A percentile compares a stretch with the other conserved stretches of the same genome.
These are phyloP conservation scores for Arthrinium puccinioides DNA, from an alignment of 2,329 filamentous ascomycete genomes.

Conservation along the genomic window DNA sequence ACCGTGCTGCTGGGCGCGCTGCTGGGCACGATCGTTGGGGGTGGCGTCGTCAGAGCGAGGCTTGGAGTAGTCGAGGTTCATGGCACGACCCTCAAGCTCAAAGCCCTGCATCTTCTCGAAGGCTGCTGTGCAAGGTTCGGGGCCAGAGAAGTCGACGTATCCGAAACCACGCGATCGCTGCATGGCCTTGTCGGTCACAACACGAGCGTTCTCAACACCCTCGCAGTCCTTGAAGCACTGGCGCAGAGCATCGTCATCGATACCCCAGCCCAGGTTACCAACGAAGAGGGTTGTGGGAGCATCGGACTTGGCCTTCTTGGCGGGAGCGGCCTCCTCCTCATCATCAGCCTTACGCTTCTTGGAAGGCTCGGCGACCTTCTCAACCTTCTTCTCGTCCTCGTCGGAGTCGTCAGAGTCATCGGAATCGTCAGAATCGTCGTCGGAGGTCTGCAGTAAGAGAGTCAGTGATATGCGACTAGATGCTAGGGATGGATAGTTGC, in stretches of 20 bases:
- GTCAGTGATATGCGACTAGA: constrained; percentile 9
- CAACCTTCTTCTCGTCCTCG: constrained; percentile 32
- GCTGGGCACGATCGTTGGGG: constrained; percentile 48
- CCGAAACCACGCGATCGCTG: constrained; percentile 89
- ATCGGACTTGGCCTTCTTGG: constrained; percentile 64
- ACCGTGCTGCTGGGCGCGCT: constrained; percentile 64
- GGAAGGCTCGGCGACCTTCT: constrained; percentile 27
- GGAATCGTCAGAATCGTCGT: constrained; percentile 22
- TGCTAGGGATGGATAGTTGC: constrained; percentile 3
- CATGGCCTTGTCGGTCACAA: constrained; percentile 75
- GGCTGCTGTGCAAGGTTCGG: constrained; percentile 62
- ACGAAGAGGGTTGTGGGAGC: constrained; percentile 69
- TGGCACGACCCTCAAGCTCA: constrained; percentile 64
- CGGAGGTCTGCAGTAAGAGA: constrained; percentile 17
- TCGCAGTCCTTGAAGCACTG: constrained; percentile 76
- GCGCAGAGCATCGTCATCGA: constrained; percentile 76
- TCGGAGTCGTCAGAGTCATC: constrained; percentile 24
- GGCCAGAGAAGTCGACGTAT: constrained; percentile 77
- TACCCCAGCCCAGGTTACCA: constrained; percentile 84
- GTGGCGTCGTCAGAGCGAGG: constrained; percentile 48
- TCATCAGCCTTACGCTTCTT: constrained; percentile 65
- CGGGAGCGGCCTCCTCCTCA: constrained; percentile 34
- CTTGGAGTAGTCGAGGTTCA: constrained; percentile 76
- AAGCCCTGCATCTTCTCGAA: constrained; percentile 67
- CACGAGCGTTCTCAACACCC: constrained; percentile 63